Percentiles rank a stretch among this genome's conserved stretches.
phyloP scores from a whole-genome alignment of 805 yeast species.

The Starmerella stellata region DNA sequence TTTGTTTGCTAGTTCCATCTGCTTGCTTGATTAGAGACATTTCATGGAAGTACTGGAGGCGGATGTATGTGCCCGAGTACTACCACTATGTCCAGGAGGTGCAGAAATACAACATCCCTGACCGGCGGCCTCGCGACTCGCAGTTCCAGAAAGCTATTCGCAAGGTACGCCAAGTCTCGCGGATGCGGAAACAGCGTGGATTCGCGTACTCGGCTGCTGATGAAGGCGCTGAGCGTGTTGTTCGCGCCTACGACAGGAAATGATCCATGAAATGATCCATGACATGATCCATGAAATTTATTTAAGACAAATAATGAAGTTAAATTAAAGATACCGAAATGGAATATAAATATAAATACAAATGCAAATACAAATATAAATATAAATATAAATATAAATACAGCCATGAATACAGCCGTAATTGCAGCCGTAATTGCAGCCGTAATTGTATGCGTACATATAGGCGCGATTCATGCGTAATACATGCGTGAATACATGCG shows the following conservation, averaged over 20 bases:
- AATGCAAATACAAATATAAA: too few species aligned
- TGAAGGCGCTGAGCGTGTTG: constrained; percentile 79
- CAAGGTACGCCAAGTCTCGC: constrained; percentile 91
- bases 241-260: constrained; percentile 62
- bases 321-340: neutral
- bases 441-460: too few species aligned
- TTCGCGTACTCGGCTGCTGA: constrained; percentile 95
- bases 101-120: constrained; percentile 85
- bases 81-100: constrained; percentile 94
- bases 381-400: too few species aligned
- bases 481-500: too few species aligned
- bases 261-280: too few species aligned
- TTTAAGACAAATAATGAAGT: too few species aligned
- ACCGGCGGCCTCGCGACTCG: constrained; percentile 87
- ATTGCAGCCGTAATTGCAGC: too few species aligned
- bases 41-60: constrained; percentile 83
- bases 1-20: constrained; percentile 52
- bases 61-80: constrained; percentile 79
- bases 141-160: constrained; percentile 94
- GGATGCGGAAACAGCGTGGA: constrained; percentile 96
- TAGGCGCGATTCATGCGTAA: too few species aligned
- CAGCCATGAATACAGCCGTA: too few species aligned
- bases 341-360: neutral
- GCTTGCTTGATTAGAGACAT: constrained; percentile 74
- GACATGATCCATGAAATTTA: too few species aligned